A percentile compares a stretch with the other conserved stretches of the same genome.
These are phyloP conservation scores for Exserohilum rostratum DNA, from an alignment of 2,329 filamentous ascomycete genomes.

Conservation along the genomic window DNA sequence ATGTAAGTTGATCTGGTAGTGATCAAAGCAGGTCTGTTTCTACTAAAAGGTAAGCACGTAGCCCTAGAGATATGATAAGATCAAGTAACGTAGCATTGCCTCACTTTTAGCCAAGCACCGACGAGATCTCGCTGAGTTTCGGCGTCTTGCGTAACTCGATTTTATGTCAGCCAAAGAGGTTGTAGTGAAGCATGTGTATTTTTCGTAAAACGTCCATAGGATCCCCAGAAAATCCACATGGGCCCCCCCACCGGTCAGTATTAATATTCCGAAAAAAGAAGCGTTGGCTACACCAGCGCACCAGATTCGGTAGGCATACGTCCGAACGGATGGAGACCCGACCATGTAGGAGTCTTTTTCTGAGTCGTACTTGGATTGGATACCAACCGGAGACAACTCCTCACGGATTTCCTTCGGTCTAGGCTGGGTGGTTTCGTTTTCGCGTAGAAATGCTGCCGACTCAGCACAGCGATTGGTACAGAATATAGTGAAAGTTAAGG, in stretches of 20 bases:
- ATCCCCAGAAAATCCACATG: neutral
- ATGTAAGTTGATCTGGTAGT: neutral
- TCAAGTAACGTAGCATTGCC: neutral
- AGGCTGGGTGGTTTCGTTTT: neutral
- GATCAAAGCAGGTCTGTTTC: neutral
- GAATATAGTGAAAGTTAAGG: neutral
- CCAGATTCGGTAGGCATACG: neutral
- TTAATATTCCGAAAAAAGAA: neutral
- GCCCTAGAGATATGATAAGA: neutral
- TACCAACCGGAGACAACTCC: conserved; percentile 11
- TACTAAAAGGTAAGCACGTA: neutral
- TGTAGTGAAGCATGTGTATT: neutral
- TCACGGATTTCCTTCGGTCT: neutral
- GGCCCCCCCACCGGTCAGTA: neutral
- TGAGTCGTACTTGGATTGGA: neutral
- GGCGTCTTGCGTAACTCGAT: conserved; percentile 9
- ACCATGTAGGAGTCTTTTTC: neutral
- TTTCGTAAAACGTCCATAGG: neutral
- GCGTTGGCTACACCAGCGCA: neutral
- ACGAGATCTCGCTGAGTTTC: conserved; percentile 7
- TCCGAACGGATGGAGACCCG: neutral
- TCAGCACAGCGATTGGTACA: neutral
- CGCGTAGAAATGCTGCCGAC: neutral
- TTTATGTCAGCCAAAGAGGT: neutral
- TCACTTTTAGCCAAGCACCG: neutral